Percentiles rank a stretch among this genome's conserved stretches.
Evolutionary conservation across 2,329 filamentous ascomycete species (phyloP).

Genomic region (Pseudogymnoascus sp.): DNA sequence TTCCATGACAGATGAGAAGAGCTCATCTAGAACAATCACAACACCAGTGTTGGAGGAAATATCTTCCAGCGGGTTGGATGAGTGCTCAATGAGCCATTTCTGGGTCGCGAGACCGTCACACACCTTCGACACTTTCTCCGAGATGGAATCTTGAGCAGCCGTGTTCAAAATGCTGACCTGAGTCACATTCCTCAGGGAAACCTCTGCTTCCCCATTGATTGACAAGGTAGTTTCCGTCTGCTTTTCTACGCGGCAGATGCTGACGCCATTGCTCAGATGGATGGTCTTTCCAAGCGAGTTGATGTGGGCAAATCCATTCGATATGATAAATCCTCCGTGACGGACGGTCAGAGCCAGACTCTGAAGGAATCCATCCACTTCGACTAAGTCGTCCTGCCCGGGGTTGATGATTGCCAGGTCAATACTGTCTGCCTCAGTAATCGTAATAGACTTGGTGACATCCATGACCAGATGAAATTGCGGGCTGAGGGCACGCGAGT

Average conservation of each 20-base stretch:
- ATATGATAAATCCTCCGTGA: not conserved
- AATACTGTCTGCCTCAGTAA: not conserved
- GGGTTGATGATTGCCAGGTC: not conserved
- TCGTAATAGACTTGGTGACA: not conserved
- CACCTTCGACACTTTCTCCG: not conserved
- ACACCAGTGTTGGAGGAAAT: not conserved
- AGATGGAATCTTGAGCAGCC: not conserved
- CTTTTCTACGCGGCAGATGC: not conserved
- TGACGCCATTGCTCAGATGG: not conserved
- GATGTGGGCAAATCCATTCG: not conserved
- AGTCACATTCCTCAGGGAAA: not conserved
- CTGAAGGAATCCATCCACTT: not conserved
- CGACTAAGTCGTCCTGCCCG: not conserved
- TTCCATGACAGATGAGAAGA: constrained; percentile 1
- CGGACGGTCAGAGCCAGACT: not conserved
- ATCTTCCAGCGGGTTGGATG: not conserved
- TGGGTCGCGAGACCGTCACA: not conserved
- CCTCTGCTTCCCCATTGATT: not conserved
- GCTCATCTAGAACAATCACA: constrained; percentile 10
- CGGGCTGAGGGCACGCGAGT: not conserved
- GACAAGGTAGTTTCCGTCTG: not conserved
- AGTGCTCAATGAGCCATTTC: not conserved
- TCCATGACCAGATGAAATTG: not conserved
- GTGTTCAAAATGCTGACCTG: not conserved
- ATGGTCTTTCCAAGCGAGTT: not conserved